Evolutionary conservation across 768 basidiomycete genomes (phyloP), one percentile per base, ranked within the genome.

Genomic region (Tubosaeta sp.): DNA sequence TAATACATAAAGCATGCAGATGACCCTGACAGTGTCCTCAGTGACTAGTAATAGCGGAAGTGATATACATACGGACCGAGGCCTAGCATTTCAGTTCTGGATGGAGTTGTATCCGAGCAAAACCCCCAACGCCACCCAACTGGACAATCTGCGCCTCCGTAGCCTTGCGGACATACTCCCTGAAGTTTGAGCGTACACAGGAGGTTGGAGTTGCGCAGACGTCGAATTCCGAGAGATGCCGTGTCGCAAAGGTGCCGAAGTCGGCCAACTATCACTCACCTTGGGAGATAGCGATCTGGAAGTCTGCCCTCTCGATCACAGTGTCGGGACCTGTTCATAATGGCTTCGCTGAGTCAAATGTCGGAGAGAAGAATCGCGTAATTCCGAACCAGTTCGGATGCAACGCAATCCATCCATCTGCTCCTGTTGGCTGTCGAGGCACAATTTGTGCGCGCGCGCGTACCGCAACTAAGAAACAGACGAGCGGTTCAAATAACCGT

Each of bases 121-220:
- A 32, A 4, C 68, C 68, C 24, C 65, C 70, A 38, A 35, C 39
- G 4, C 75, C 76, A 25, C 78, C 79, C 13, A 70, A 64, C 36
- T 69, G 66, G 46, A 79, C 56, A 27, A 80, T 64, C 21, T 67
- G 71, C 13, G 55, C 63, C 49, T 71, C 61, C 34, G 66, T 63
- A 12, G 79, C 79, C 48, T 71, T 52, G 9, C 53, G 55, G 12
- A 67, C 46, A 54, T 80, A 81, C 36, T 74, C 69, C 16, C 63
- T 63, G 54, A 80, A 77, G 22, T 60, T 71, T 6, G 67, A 25
- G 51, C 30, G 27, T 68, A 49, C 31, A 77, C 65, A 36, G 79
- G 45, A 2, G 64, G 60, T 24, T 49, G 59, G 48, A 70, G 69
- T 8, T 34, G 48, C 32, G 45, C 38, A 22, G 61, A 59, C 36